Evolutionary conservation across 176 grass and related monocot genomes (phyloP), one percentile per base, ranked within the genome.

Genomic region (Dendrocalamus sinicus): DNA sequence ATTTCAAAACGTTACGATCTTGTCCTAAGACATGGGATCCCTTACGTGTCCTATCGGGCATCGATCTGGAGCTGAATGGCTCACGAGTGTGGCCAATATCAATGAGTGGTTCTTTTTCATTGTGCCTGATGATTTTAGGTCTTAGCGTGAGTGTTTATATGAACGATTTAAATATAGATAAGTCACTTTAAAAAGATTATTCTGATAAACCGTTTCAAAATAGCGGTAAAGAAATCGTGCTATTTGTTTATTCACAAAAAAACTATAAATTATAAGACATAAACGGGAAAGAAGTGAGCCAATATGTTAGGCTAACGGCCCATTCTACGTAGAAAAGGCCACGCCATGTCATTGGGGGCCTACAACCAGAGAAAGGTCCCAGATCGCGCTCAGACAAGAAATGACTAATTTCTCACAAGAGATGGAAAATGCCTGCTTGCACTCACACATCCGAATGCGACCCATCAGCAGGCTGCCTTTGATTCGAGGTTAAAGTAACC

Each of bases 31-130:
- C 40, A 60, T n/a, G 1, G 35, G 73, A 77, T 85, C n/a, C 47
- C 61, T 73, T 81, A 55, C 69, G 58, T 64, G 68, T 81, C n/a
- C 7, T 9, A 5, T 2, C 46, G 46, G 66, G 45, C 67, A n/a
- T 51, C 15, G 44, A 52, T 72, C 15, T 86, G 55, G 59, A 75
- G 70, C 72, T 67, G 45, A 37, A 35, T 79, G 66, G 58, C 41
- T n/a, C 50, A 55, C 73, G 57, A 53, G 76, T 53, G 57, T 64
- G 20, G 19, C 30, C 55, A 79, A 39, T 13, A 10, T 45, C 44
- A 39, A 39, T 39, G 37, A 39, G 37, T 39, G 37, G 37, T 39
- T 39, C 2, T 39, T 35, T 35, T 35, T 35, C 4, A 35, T 35
- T 35, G 32, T 35, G 3, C 32, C 32, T 4, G 32, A 35, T 35